Base-by-base conservation (phyloP, 768 basidiomycete species). In the Tubosaeta sp. region DNA sequence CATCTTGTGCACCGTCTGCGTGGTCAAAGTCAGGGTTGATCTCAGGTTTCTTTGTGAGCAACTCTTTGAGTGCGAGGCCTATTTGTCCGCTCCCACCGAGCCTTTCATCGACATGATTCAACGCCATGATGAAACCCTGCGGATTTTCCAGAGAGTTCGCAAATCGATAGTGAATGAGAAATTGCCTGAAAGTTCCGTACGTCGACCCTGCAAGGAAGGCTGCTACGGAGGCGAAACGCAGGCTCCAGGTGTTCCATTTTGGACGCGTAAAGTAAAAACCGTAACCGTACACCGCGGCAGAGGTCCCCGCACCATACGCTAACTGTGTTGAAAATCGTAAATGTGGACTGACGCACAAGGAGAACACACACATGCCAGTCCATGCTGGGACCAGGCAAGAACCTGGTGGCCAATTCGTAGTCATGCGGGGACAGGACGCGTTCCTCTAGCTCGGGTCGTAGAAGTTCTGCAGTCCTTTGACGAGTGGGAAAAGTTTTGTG, bases 391-490 rank as follows among this genome's bases (percentile, higher is more conserved):
- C 75, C 76, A 34, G 83, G 77, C 26, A 83, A 66, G 71, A 86
- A 87, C 26, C 62, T 62, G 51, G 73, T 62, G 5, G 84, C 79
- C 11, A 76, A 65, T 0, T 84, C 73, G 63, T 78, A 86, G 72
- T 88, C 85, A 49, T 74, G 76, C 17, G 59, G 61, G 17, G 68
- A 58, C 16, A 69, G 43, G 26, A 64, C 50, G 4, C 54, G 55
- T 14, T 59, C 66, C 29, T 69, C 69, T 13, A 71, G 48, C 41
- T 69, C 68, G 10, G 67, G 67, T 5, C 57, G 62, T 27, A 69
- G 45, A 41, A 71, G 67, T 42, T 69, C 69, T 43, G 52, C 50
- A 0, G 67, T 58, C n/a, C 58, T 61, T 48, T 69, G 59, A 32
- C 71, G 74, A 12, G 74, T 72, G 43, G 59, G 56, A 61, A 86